A percentile compares a stretch with the other conserved stretches of the same genome.
phyloP scores from a whole-genome alignment of 768 basidiomycete species.

The Lactarius psammicola region DNA sequence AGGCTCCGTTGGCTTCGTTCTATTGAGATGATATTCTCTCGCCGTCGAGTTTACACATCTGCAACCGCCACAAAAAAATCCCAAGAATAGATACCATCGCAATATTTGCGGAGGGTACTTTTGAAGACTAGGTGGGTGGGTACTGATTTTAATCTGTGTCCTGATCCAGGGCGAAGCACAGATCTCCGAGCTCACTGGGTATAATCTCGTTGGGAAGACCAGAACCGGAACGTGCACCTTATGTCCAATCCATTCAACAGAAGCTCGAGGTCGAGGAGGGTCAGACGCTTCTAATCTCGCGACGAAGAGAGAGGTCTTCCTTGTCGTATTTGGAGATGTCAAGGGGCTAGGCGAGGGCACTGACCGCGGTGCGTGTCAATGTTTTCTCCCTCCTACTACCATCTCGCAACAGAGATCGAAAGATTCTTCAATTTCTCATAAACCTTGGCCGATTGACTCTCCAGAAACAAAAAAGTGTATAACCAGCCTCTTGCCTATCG shows the following conservation, averaged over 20 bases:
- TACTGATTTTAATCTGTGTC: too few species aligned
- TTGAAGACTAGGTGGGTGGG: constrained; percentile 66
- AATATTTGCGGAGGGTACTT: constrained; percentile 85
- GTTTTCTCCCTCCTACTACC: background rate
- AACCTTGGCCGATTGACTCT: background rate
- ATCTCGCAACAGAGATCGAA: constrained; percentile 1
- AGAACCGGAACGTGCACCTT: constrained; percentile 64
- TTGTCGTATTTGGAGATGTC: constrained; percentile 57
- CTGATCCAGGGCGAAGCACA: constrained; percentile 34
- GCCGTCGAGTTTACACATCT: background rate
- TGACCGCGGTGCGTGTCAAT: constrained; percentile 59
- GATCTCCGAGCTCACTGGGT: constrained; percentile 77
- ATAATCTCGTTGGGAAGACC: constrained; percentile 61
- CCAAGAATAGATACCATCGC: constrained; percentile 71
- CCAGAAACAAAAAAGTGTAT: background rate
- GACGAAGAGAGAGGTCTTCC: constrained; percentile 55
- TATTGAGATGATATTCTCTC: background rate
- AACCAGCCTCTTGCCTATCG: background rate
- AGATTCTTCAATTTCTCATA: background rate
- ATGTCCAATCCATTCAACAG: constrained; percentile 66
- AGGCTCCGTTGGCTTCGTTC: background rate
- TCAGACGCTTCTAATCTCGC: constrained; percentile 48
- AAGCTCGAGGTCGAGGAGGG: constrained; percentile 51
- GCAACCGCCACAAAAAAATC: constrained; percentile 43
- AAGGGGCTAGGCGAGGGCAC: constrained; percentile 72